Base-by-base conservation (phyloP, 768 basidiomycete genomes). In the Boletus tomentosulus region DNA sequence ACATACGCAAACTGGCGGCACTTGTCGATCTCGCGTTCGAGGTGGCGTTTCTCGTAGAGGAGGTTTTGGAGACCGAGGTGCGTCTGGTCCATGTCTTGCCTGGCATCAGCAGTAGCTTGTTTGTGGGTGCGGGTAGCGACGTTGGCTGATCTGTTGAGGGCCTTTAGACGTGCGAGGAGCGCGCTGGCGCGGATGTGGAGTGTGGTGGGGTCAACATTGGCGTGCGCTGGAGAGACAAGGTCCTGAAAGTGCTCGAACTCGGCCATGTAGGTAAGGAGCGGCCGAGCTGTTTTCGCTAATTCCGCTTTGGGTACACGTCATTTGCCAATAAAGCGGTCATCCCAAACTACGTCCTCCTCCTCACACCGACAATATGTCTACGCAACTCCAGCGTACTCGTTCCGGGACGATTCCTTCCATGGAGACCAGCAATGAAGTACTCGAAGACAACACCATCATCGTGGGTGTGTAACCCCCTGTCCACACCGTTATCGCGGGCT, bases 381-480 rank as follows among this genome's bases (percentile, higher is more conserved):
- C 51, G 67, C 66, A 52, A 76, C 76, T 74, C 3, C 66, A 77
- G 50, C 84, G 82, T 58, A 68, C 82, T 16, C 78, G 82, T 65
- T 87, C 89, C 27, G 92, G 92, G 46, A 86, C 87, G 11, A 94
- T 95, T 68, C 92, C 92, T 19, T 92, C 90, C 44, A 93, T 94
- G 92, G 86, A 89, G 74, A 78, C 80, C 45, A 65, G 75, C 54
- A 80, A 85, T 54, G 77, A 88, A 34, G 78, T 81, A 53, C 81
- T 96, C 75, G 89, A 78, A 70, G 86, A 92, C 54, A 93, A 96
- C 77, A 94, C 92, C 19, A 69, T 92, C 76, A 85, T 97, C 74
- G 75, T 96, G 64, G 92, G 92, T 89, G 59, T 63, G 85, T 28
- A 30, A 19, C 19, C 59, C 62, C 55, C 61, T 62, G 64, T 59